phyloP scores from a whole-genome alignment of 2,329 filamentous ascomycete species.

The Myriangium duriaei region DNA sequence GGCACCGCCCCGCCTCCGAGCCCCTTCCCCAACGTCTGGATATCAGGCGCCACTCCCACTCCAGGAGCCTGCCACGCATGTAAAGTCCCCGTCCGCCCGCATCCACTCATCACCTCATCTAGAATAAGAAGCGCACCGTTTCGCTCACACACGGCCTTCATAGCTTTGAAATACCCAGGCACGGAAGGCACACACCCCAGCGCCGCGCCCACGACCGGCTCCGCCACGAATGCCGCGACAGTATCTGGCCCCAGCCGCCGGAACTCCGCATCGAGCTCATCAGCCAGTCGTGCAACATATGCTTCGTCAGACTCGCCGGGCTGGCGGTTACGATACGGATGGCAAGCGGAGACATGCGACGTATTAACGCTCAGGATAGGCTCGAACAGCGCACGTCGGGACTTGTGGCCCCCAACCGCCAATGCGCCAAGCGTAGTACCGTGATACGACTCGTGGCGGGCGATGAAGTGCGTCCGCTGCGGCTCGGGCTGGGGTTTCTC shows the following conservation, averaged over 20 bases:
- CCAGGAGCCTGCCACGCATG: constrained; percentile 47
- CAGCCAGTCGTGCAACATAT: constrained; percentile 49
- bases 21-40: constrained; percentile 55
- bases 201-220: constrained; percentile 59
- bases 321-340: constrained; percentile 47
- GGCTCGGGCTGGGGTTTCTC: constrained; percentile 42
- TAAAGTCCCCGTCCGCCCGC: constrained; percentile 44
- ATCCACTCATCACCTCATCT: constrained; percentile 66
- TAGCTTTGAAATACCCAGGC: constrained; percentile 55
- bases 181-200: constrained; percentile 57
- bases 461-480: constrained; percentile 48
- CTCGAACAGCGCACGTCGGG: constrained; percentile 49
- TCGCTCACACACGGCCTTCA: constrained; percentile 55
- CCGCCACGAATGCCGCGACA: constrained; percentile 60
- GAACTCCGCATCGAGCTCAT: constrained; percentile 58
- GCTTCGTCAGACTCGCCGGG: constrained; percentile 41
- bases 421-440: constrained; percentile 58
- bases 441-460: constrained; percentile 55
- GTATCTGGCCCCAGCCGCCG: constrained; percentile 48
- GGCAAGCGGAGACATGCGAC: constrained; percentile 50
- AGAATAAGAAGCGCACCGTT: constrained; percentile 64
- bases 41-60: constrained; percentile 47
- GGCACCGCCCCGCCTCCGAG: constrained; percentile 52
- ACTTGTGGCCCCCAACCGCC: constrained; percentile 49
- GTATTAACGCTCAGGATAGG: constrained; percentile 43